A percentile compares a stretch with the other conserved stretches of the same genome.
phyloP scores from a whole-genome alignment of 1,284 basidiomycete genomes.

The Cutaneotrichosporon daszewskae region DNA sequence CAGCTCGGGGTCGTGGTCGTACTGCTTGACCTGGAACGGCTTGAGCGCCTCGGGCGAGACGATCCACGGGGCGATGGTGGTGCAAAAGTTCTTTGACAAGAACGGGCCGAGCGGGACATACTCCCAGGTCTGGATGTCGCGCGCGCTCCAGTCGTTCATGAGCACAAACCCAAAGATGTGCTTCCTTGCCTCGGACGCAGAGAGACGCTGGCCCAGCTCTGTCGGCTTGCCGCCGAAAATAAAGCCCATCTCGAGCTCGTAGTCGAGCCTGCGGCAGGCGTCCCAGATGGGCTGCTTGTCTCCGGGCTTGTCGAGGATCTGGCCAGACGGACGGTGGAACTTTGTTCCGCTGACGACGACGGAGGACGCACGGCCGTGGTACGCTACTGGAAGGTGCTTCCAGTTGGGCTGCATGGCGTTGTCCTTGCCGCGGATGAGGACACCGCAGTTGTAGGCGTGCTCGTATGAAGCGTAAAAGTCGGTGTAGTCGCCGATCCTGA shows the following conservation, averaged over 20 bases:
- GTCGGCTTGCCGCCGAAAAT: slow-evolving; percentile 18
- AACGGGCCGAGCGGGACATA: slow-evolving; percentile 22
- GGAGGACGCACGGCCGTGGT: slow-evolving; percentile 24
- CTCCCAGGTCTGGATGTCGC: slow-evolving; percentile 27
- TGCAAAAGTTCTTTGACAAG: slow-evolving; percentile 29
- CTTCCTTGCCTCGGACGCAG: slow-evolving; percentile 14
- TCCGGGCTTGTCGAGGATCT: slow-evolving; percentile 19
- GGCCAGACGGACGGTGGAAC: slow-evolving; percentile 22
- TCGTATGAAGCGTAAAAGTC: slow-evolving; percentile 21
- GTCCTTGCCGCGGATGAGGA: slow-evolving; percentile 19
- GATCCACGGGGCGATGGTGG: slow-evolving; percentile 27
- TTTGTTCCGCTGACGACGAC: slow-evolving; percentile 20
- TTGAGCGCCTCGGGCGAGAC: slow-evolving; percentile 20
- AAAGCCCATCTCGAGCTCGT: slow-evolving; percentile 27
- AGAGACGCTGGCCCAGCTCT: slow-evolving; percentile 19
- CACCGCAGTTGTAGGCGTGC: slow-evolving; percentile 24
- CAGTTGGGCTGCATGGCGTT: slow-evolving; percentile 24
- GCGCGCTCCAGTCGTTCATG: slow-evolving; percentile 29
- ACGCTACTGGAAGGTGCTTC: slow-evolving; percentile 24
- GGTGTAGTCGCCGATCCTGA: slow-evolving; percentile 19
- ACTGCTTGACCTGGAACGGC: slow-evolving; percentile 21
- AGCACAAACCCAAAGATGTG: slow-evolving; percentile 23
- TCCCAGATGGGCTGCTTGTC: slow-evolving; percentile 21
- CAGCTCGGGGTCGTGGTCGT: slow-evolving; percentile 14
- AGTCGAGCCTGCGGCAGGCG: slow-evolving; percentile 21